Conservation (phyloP, 306 rosid species). For the Prunus salicina region DNA sequence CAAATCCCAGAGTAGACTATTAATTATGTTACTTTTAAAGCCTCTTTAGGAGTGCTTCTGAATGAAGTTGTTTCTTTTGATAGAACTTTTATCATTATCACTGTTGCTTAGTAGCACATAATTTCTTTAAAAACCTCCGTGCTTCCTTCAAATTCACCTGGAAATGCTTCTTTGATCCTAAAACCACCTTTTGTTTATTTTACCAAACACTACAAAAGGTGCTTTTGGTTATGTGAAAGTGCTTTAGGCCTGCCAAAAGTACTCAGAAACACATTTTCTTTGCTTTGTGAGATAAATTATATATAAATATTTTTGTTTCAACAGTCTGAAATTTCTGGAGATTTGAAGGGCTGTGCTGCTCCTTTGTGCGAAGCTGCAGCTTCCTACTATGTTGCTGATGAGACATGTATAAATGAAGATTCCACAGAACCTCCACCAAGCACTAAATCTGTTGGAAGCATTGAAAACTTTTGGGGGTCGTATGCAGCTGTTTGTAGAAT, state of each 20-base stretch:
- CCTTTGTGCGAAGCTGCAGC: slow-evolving; percentile 31
- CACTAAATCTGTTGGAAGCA: slow-evolving; percentile 64
- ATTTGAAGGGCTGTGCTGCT: slow-evolving; percentile 34
- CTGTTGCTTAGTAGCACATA: neutral
- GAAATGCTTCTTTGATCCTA: neutral
- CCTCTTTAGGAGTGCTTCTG: neutral
- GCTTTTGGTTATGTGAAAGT: neutral
- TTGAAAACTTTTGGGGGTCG: slow-evolving; percentile 72
- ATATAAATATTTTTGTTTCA: slow-evolving; percentile 26
- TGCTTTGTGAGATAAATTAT: slow-evolving; percentile 16
- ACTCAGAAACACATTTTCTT: neutral
- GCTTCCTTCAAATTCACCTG: neutral
- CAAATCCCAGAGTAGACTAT: slow-evolving; percentile 11
- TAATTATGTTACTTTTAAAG: slow-evolving; percentile 4
- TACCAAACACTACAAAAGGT: neutral
- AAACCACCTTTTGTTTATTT: neutral
- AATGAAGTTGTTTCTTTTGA: neutral
- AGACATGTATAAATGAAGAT: slow-evolving; percentile 26
- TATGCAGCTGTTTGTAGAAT: slow-evolving; percentile 60
- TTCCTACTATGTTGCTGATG: slow-evolving; percentile 25
- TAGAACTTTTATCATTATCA: neutral
- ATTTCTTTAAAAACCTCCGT: neutral
- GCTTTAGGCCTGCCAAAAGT: neutral
- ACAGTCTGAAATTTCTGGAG: slow-evolving; percentile 47
- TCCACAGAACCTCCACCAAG: slow-evolving; percentile 25